Evolutionary conservation across 1,284 basidiomycete genomes (phyloP).

Genomic region (Moniliophthora roreri): DNA sequence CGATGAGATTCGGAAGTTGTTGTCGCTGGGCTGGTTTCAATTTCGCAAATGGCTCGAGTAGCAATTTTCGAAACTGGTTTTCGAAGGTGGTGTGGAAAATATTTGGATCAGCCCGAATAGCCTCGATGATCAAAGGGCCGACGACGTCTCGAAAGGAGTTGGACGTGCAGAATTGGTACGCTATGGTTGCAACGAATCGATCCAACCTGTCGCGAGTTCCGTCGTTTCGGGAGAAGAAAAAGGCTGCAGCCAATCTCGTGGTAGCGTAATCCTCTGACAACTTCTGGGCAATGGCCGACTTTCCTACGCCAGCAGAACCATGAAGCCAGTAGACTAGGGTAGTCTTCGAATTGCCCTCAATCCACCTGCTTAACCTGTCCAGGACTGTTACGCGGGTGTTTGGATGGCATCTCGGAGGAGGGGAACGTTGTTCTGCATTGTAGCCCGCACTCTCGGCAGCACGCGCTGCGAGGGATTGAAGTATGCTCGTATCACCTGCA

Average conservation of each 20-base stretch:
- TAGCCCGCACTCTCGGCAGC: too few relatives aligned
- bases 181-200: not conserved
- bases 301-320: not conserved
- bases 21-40: not conserved
- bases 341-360: too few relatives aligned
- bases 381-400: too few relatives aligned
- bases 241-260: not conserved
- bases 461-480: too few relatives aligned
- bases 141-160: not conserved
- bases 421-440: too few relatives aligned
- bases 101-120: not conserved
- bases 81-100: not conserved
- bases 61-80: not conserved
- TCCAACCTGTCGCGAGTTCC: not conserved
- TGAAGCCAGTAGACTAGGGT: not conserved
- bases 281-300: not conserved
- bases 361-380: too few relatives aligned
- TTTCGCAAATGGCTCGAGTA: not conserved
- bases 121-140: not conserved
- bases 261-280: not conserved
- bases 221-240: constrained; percentile 3
- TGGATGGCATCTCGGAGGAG: too few relatives aligned
- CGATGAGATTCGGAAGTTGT: not conserved
- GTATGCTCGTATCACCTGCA: too few relatives aligned
- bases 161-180: not conserved